Conservation (phyloP, 2,329 filamentous ascomycete species). For the Ascochyta rabiei region DNA sequence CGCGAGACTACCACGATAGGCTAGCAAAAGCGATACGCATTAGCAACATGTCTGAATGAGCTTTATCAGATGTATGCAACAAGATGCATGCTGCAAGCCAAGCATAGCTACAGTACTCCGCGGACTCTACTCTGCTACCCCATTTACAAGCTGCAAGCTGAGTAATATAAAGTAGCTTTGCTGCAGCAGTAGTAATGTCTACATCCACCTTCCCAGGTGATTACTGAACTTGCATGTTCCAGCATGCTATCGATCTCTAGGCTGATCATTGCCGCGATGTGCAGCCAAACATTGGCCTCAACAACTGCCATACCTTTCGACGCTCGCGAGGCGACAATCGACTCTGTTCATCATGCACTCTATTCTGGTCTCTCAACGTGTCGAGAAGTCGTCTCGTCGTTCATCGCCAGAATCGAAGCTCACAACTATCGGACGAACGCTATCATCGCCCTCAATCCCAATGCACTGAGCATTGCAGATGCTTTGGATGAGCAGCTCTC, state of each 20-base stretch:
- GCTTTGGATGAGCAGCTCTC: constrained; percentile 55
- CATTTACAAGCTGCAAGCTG: neutral
- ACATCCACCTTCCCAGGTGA: neutral
- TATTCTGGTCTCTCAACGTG: constrained; percentile 61
- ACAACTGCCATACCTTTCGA: constrained; percentile 53
- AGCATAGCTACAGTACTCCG: neutral
- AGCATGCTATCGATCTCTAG: constrained; percentile 2
- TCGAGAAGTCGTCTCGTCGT: constrained; percentile 60
- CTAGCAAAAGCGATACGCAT: constrained; percentile 6
- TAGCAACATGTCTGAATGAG: constrained; percentile 23
- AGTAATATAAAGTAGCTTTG: neutral
- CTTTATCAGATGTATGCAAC: neutral
- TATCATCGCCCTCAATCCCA: constrained; percentile 60
- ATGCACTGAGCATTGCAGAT: constrained; percentile 57
- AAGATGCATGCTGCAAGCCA: neutral
- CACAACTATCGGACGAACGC: constrained; percentile 65
- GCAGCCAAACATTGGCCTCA: constrained; percentile 7
- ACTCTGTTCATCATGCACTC: constrained; percentile 62
- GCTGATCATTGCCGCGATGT: constrained; percentile 14
- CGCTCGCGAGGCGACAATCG: constrained; percentile 64
- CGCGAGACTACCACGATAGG: constrained; percentile 24
- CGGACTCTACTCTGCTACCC: neutral
- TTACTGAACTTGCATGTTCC: neutral
- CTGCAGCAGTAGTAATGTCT: constrained; percentile 2
- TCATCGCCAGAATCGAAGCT: constrained; percentile 62